Evolutionary conservation across 2,329 filamentous ascomycete species (phyloP), one percentile per base, ranked within the genome.

Genomic region (Verticillium albo-atrum): DNA sequence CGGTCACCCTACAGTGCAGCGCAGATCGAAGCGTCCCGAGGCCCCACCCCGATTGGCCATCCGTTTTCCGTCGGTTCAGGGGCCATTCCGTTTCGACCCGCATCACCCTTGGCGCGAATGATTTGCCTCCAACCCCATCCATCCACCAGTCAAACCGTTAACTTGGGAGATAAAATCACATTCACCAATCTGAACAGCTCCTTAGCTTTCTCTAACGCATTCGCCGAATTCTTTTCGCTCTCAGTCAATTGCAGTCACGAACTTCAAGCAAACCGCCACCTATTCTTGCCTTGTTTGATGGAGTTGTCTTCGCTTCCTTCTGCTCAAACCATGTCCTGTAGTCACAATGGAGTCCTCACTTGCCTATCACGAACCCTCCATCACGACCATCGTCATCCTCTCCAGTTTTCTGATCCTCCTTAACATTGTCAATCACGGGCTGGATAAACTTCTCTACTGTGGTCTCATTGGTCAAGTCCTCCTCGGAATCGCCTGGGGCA

Each of bases 381-480:
- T 91, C 20, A 63, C 74, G 9, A 81, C 78, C 0, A 81, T 92
- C 53, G 77, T 91, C 2, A 79, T 82, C 51, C 78, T 83, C 4
- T 75, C 86, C 0, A 85, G 84, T 0, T 87, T 92, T 64, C 70
- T 91, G 0, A 68, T 91, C 0, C 68, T 84, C 0, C 78, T 90
- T 52, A 90, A 90, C 63, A 52, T 81, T 6, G 65, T 83, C 61
- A 86, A 87, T 62, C 76, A 76, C 58, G 67, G 79, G 0, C 77
- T 91, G 1, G 83, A 92, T 65, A 77, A 73, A 15, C 64, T 84
- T 0, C 67, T 90, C 0, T 90, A 88, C 69, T 91, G 89, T 66
- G 89, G 89, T 0, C 79, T 92, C 0, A 74, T 92, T 6, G 90
- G 89, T 1, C 88, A 93, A 66, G 79, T 93, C 15, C 75, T 91